Conservation (phyloP, 495 filamentous ascomycete genomes). For the Lophium mytilinum region DNA sequence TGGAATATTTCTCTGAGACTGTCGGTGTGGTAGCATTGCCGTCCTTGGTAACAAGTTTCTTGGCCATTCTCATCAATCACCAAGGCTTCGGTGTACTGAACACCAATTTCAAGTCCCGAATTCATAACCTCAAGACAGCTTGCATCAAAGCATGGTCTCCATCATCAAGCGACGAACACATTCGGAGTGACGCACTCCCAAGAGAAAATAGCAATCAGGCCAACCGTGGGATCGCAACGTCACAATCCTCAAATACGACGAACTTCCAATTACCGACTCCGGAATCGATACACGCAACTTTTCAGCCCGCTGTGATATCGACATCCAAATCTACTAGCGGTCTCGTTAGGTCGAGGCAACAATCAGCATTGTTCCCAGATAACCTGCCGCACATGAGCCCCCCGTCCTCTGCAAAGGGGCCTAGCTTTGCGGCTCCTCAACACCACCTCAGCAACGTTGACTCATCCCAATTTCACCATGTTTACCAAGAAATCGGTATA, state of each 20-base stretch:
- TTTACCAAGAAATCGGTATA: background rate
- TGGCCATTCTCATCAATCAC: background rate
- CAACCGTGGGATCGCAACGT: background rate
- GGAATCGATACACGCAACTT: conserved; percentile 7
- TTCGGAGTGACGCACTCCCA: no score
- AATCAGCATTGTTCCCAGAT: conserved; percentile 8
- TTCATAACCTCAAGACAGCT: conserved; percentile 1
- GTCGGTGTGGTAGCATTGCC: no score
- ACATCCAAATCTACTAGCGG: background rate
- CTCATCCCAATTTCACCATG: background rate
- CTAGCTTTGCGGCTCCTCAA: background rate
- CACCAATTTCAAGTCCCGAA: background rate
- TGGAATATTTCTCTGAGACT: no score
- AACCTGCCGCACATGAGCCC: conserved; percentile 15
- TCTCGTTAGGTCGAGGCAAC: background rate
- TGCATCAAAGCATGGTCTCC: background rate
- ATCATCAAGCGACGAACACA: background rate
- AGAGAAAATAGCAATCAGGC: background rate
- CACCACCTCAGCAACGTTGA: background rate
- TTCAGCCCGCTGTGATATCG: background rate
- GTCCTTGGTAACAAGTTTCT: background rate
- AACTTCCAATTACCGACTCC: conserved; percentile 8
- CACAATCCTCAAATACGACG: background rate
- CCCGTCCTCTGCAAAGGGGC: background rate
- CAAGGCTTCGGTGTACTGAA: background rate